These are phyloP conservation scores for Chenopodium album DNA, from an alignment of 148 eudicot species.

Conservation along the genomic window DNA sequence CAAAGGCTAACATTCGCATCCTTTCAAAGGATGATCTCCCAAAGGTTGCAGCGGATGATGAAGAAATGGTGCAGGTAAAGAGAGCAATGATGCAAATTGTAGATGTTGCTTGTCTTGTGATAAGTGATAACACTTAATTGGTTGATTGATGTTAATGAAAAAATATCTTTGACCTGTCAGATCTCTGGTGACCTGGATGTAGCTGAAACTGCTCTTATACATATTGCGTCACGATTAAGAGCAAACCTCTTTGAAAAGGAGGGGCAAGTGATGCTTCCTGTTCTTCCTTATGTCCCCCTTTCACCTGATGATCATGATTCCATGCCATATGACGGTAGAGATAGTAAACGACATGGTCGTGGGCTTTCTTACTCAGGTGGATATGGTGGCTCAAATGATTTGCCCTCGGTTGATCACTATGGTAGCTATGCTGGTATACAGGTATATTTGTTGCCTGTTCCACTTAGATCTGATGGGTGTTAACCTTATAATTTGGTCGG, in stretches of 20 bases:
- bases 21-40: constrained; percentile 87
- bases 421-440: constrained; percentile 68
- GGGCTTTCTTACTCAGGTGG: constrained; percentile 75
- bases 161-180: constrained; percentile 32
- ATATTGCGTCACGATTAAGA: constrained; percentile 75
- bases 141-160: not conserved
- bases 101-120: not conserved
- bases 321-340: constrained; percentile 72
- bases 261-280: constrained; percentile 79
- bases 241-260: constrained; percentile 92
- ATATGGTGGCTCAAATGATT: constrained; percentile 64
- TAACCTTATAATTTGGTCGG: not conserved
- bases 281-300: constrained; percentile 81
- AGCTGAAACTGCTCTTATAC: constrained; percentile 81
- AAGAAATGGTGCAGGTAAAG: constrained; percentile 95
- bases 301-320: constrained; percentile 59
- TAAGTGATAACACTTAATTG: not conserved
- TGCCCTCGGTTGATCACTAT: constrained; percentile 66
- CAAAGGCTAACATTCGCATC: constrained; percentile 91
- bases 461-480: not conserved
- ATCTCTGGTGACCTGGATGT: constrained; percentile 91
- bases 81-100: constrained; percentile 8
- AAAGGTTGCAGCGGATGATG: constrained; percentile 83
- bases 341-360: constrained; percentile 69
- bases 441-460: constrained; percentile 37